Conservation (phyloP, 129 eudicot genomes). For the Artemisia argyi region DNA sequence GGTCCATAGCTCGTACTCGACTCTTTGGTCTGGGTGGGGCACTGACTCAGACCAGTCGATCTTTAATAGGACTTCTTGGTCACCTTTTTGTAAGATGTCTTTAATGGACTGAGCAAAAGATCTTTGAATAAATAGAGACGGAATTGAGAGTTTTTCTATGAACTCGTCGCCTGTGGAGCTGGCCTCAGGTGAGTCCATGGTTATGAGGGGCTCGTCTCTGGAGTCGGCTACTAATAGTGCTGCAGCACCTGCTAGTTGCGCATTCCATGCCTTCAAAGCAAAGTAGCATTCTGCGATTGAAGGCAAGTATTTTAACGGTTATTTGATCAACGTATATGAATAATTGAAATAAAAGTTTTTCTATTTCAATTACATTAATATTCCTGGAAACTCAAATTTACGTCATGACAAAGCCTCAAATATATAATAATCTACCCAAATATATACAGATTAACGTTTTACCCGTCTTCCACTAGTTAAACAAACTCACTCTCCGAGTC, state of each 20-base stretch:
- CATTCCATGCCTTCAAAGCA: conserved; percentile 92
- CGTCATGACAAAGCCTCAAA: too few species aligned
- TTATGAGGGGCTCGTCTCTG: conserved; percentile 75
- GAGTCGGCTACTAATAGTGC: conserved; percentile 82
- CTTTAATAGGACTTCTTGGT: conserved; percentile 67
- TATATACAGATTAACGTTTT: too few species aligned
- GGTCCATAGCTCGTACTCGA: conserved; percentile 96
- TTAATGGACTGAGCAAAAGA: conserved; percentile 66
- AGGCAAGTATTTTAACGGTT: neutral
- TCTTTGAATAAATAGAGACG: conserved; percentile 63
- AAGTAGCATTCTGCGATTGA: conserved; percentile 72
- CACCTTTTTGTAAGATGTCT: conserved; percentile 54
- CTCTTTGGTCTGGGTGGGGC: conserved; percentile 93
- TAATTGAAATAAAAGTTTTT: too few species aligned
- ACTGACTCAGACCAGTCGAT: conserved; percentile 97
- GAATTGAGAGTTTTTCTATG: conserved; percentile 75
- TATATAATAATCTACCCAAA: too few species aligned
- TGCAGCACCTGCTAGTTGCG: conserved; percentile 94
- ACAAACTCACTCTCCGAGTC: too few species aligned
- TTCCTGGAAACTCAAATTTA: too few species aligned
- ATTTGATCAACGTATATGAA: neutral
- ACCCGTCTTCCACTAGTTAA: too few species aligned
- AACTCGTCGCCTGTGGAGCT: conserved; percentile 69
- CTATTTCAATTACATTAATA: too few species aligned
- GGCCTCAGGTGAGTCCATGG: conserved; percentile 96